Percentiles rank a stretch among this genome's conserved stretches.
These are phyloP conservation scores for Papiliotrema flavescens DNA, from an alignment of 1,284 basidiomycete species.

Conservation along the genomic window DNA sequence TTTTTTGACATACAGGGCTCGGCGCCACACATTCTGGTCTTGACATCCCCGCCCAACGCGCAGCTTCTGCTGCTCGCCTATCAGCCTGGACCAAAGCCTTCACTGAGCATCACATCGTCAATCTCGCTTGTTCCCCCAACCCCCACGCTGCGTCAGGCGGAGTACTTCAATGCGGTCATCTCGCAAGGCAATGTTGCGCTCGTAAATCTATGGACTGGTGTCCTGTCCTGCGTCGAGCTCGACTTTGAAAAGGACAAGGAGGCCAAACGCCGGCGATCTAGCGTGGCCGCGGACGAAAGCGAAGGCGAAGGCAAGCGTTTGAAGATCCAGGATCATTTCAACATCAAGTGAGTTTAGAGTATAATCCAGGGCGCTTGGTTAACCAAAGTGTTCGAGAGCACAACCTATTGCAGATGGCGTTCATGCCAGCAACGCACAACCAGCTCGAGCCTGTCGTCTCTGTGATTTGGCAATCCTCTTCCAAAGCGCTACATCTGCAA, in stretches of 20 bases:
- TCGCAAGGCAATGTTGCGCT: constrained; percentile 28
- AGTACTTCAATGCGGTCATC: constrained; percentile 44
- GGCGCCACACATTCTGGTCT: constrained; percentile 40
- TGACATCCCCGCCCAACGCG: constrained; percentile 42
- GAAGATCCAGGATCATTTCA: constrained; percentile 38
- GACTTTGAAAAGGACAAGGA: constrained; percentile 38
- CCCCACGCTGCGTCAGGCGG: constrained; percentile 36
- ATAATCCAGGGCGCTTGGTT: not conserved
- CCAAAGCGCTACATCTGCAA: constrained; percentile 57
- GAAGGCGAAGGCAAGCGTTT: constrained; percentile 20
- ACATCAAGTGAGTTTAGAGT: constrained; percentile 44
- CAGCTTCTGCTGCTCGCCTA: constrained; percentile 39
- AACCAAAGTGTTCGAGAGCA: constrained; percentile 65
- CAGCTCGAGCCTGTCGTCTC: constrained; percentile 57
- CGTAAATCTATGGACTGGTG: constrained; percentile 45
- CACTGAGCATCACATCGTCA: constrained; percentile 32
- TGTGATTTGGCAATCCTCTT: constrained; percentile 54
- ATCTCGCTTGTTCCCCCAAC: constrained; percentile 33
- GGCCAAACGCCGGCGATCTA: constrained; percentile 22
- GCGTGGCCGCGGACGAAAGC: constrained; percentile 5
- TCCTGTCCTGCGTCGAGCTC: constrained; percentile 43
- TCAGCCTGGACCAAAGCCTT: constrained; percentile 8
- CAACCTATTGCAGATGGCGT: constrained; percentile 66
- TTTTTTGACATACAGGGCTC: constrained; percentile 23
- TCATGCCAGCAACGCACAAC: constrained; percentile 53